Evolutionary conservation across 257 asterid genomes (phyloP).

Genomic region (Primulina tabacum): DNA sequence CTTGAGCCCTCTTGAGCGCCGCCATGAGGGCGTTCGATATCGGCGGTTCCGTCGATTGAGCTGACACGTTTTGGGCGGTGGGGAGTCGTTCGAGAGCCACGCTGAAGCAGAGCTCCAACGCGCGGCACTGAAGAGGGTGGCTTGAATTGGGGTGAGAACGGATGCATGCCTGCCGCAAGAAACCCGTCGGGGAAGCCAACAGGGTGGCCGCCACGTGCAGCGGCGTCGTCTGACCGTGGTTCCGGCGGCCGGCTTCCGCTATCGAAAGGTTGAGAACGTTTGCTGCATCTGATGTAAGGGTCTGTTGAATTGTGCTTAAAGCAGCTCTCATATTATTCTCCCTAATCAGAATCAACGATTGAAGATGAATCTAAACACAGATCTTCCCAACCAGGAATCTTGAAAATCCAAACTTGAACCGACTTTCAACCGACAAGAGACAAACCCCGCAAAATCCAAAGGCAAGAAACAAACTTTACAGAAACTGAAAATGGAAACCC

Average conservation of each 20-base stretch:
- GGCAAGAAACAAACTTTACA: neutral
- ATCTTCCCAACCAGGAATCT: neutral
- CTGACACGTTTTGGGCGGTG: slow-evolving; percentile 50
- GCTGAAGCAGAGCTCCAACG: slow-evolving; percentile 83
- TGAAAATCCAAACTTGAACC: slow-evolving; percentile 12
- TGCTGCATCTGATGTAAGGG: slow-evolving; percentile 84
- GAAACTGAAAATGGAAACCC: slow-evolving; percentile 21
- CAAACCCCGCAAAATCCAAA: slow-evolving; percentile 17
- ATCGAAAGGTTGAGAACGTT: slow-evolving; percentile 72
- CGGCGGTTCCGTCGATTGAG: slow-evolving; percentile 68
- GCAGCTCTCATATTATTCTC: slow-evolving; percentile 75
- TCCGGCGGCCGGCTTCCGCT: slow-evolving; percentile 74
- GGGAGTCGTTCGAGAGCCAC: slow-evolving; percentile 84
- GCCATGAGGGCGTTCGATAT: slow-evolving; percentile 86
- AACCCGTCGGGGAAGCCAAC: slow-evolving; percentile 70
- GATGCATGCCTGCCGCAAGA: slow-evolving; percentile 75
- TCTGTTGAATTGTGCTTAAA: slow-evolving; percentile 78
- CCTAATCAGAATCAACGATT: slow-evolving; percentile 11
- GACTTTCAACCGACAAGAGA: neutral
- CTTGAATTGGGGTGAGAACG: slow-evolving; percentile 91
- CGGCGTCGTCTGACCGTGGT: slow-evolving; percentile 97
- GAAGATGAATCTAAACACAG: slow-evolving; percentile 17
- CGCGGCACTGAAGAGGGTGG: slow-evolving; percentile 95
- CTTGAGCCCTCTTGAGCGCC: slow-evolving; percentile 83
- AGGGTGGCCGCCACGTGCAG: slow-evolving; percentile 96